Percentiles rank a stretch among this genome's conserved stretches.
Evolutionary conservation across 306 rosid genomes (phyloP).

Genomic region (Cucurbita argyrosperma): DNA sequence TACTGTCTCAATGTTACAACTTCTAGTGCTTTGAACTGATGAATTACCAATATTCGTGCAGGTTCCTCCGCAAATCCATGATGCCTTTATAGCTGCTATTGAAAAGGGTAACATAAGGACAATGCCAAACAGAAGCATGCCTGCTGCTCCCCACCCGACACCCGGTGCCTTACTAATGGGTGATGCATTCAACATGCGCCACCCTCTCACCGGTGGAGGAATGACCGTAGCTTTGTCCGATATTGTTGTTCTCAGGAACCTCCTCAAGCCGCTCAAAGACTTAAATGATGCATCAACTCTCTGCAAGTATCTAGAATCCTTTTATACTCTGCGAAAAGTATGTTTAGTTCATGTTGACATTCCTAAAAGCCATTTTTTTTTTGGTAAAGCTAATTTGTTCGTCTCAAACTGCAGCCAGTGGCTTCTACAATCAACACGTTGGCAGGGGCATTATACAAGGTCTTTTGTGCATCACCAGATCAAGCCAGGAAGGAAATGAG

Average conservation of each 20-base stretch:
- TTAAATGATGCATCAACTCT: slow-evolving; percentile 63
- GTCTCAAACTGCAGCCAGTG: slow-evolving; percentile 51
- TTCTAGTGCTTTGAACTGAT: neutral
- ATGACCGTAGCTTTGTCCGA: slow-evolving; percentile 94
- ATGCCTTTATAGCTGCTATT: slow-evolving; percentile 69
- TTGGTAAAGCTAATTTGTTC: neutral
- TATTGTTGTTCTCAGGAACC: slow-evolving; percentile 73
- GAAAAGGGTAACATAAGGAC: slow-evolving; percentile 69
- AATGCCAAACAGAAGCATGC: slow-evolving; percentile 98
- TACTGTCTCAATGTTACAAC: neutral
- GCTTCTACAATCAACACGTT: slow-evolving; percentile 86
- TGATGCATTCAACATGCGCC: slow-evolving; percentile 98
- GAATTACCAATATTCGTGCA: slow-evolving; percentile 16
- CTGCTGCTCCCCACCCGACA: slow-evolving; percentile 82
- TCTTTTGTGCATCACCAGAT: slow-evolving; percentile 82
- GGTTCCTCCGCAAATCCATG: slow-evolving; percentile 64
- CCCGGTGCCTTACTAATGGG: slow-evolving; percentile 95
- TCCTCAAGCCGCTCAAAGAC: slow-evolving; percentile 57
- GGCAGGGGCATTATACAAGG: slow-evolving; percentile 86
- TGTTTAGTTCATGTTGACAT: neutral
- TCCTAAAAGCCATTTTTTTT: neutral
- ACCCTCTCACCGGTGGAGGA: slow-evolving; percentile 94
- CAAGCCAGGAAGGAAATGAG: slow-evolving; percentile 94
- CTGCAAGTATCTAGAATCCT: slow-evolving; percentile 79
- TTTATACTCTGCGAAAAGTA: slow-evolving; percentile 81